Base-by-base conservation (phyloP, 1,139 yeast genomes). In the Pichia sp. region DNA sequence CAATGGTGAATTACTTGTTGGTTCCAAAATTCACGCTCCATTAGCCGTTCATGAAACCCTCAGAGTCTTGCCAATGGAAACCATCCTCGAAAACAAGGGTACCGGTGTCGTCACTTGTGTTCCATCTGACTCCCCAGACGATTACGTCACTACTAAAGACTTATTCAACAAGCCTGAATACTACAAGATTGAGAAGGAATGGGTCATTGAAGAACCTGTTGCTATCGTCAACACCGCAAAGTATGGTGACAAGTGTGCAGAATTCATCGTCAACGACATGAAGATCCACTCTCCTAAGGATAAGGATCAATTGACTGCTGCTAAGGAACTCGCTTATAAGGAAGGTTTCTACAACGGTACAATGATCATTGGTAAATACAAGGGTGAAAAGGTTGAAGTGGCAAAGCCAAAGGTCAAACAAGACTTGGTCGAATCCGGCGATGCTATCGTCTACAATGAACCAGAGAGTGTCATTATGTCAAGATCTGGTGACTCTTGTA, bases 21-120 rank as follows among this genome's bases (percentile, higher is more conserved):
- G 99, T 30, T 77, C 96, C 37, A 76, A 77, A 62, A 83, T 93
- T 51, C 64, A 69, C 49, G 94, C 98, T 24, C 98, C 98, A 42
- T 67, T 83, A 49, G 75, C 96, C 13, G 70, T 69, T 15, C 67
- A 77, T 59, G 67, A 76, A 39, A 77, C 83, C 52, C 68, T 91
- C 50, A 74, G 93, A 55, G 82, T 93, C 41, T 72, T 91, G 51
- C 99, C 99, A 49, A 91, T 91, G 99, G 97, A 91, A 63, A 86
- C 96, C 25, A 91, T 93, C 41, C 70, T 91, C 60, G 94, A 95
- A 29, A 71, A 78, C 41, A 91, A 93, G 68, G 98, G 98, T 72
- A 93, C 98, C 35, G 98, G 97, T 67, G 97, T 91, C 30, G 98
- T 93, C 41, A 91, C 97, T 12, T 93, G 96, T 68, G 98, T 88